These are phyloP conservation scores for Melanogaster broomeanus DNA, from an alignment of 768 basidiomycete species.

Conservation along the genomic window DNA sequence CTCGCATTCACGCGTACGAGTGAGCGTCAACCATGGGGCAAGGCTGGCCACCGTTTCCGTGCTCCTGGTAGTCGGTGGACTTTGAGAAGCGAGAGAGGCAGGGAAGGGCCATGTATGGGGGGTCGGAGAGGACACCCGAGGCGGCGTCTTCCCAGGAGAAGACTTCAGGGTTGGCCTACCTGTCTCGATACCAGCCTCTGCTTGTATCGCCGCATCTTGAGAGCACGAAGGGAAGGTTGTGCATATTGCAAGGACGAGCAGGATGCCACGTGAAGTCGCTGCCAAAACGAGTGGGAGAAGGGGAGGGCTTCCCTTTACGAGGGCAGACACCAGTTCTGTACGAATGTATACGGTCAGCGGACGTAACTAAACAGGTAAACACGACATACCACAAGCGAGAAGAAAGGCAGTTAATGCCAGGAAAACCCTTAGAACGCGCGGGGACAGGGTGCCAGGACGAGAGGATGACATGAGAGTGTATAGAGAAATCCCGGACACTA, in stretches of 20 bases:
- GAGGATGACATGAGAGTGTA: conserved; percentile 18
- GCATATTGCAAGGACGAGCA: conserved; percentile 17
- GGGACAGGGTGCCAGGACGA: conserved; percentile 2
- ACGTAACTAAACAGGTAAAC: background rate
- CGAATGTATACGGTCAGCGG: background rate
- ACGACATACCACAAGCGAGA: conserved; percentile 27
- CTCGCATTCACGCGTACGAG: background rate
- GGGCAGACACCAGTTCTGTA: conserved; percentile 26
- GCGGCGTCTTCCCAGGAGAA: conserved; percentile 1
- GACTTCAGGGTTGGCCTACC: background rate
- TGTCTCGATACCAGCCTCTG: conserved; percentile 17
- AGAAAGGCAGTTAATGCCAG: conserved; percentile 22
- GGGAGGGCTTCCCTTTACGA: conserved; percentile 24
- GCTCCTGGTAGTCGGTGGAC: background rate
- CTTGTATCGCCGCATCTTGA: background rate
- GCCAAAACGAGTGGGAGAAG: conserved; percentile 27
- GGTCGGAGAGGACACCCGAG: conserved; percentile 31
- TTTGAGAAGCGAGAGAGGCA: conserved; percentile 24
- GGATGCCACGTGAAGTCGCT: conserved; percentile 20
- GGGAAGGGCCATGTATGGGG: conserved; percentile 35
- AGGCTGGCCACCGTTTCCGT: background rate
- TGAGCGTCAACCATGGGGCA: conserved; percentile 3
- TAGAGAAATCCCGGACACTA: conserved; percentile 29
- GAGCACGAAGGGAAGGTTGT: conserved; percentile 7
- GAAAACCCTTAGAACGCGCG: conserved; percentile 13